Evolutionary conservation across 1,284 basidiomycete genomes (phyloP).

Genomic region (Spongiforma sp.): DNA sequence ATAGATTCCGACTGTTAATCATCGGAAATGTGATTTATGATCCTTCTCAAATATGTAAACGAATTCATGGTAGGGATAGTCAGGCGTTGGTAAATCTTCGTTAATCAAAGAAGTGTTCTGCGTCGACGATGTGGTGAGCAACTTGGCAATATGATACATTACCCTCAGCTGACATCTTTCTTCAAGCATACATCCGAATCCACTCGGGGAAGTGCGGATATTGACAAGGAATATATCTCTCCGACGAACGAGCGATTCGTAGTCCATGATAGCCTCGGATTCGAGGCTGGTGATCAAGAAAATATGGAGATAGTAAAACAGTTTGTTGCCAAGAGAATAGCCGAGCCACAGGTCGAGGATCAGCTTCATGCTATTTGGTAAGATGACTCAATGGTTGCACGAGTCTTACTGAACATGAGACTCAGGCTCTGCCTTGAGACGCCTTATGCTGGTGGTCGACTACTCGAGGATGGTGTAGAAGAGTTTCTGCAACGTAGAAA

Average conservation of each 20-base stretch:
- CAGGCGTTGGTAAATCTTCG: constrained; percentile 25
- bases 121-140: constrained; percentile 16
- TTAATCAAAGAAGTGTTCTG: constrained; percentile 19
- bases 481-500: constrained; percentile 12
- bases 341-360: constrained; percentile 8
- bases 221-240: constrained; percentile 16
- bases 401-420: background rate
- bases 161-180: background rate
- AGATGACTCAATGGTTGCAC: background rate
- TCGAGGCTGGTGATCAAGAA: constrained; percentile 18
- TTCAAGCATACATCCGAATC: constrained; percentile 10
- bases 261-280: constrained; percentile 26
- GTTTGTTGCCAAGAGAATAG: constrained; percentile 13
- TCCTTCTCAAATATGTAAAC: background rate
- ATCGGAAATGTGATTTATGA: constrained; percentile 18
- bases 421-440: constrained; percentile 20
- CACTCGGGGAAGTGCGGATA: constrained; percentile 8
- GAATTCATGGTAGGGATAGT: constrained; percentile 4
- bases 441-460: constrained; percentile 18
- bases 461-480: constrained; percentile 20
- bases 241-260: constrained; percentile 15
- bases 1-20: constrained; percentile 21
- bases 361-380: constrained; percentile 23
- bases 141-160: background rate
- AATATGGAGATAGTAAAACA: constrained; percentile 10